Evolutionary conservation across 1,284 basidiomycete genomes (phyloP).

Genomic region (Coniferiporia weirii): DNA sequence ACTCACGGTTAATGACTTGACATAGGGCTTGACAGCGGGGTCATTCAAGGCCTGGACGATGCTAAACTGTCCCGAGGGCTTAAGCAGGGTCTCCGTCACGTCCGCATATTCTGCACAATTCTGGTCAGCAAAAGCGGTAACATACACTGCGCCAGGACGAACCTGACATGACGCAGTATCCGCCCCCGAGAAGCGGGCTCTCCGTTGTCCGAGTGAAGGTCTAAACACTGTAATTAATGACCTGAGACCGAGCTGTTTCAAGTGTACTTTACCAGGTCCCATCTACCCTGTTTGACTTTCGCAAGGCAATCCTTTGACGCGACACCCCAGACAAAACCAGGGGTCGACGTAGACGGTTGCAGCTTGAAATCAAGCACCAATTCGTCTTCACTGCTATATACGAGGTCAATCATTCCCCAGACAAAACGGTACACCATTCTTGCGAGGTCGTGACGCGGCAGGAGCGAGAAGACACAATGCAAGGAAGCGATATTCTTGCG

Average conservation of each 20-base stretch:
- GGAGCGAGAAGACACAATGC: conserved; percentile 73
- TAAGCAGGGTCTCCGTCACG: conserved; percentile 74
- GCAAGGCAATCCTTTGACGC: conserved; percentile 75
- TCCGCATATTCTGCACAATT: conserved; percentile 65
- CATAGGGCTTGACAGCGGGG: conserved; percentile 63
- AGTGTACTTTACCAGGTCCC: conserved; percentile 70
- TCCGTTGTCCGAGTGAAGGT: conserved; percentile 79
- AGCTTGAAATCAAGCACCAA: conserved; percentile 77
- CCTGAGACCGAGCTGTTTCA: not conserved
- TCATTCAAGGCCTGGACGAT: conserved; percentile 57
- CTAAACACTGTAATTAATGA: conserved; percentile 30
- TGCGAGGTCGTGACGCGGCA: conserved; percentile 78
- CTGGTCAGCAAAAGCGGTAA: conserved; percentile 15
- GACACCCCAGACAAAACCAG: conserved; percentile 79
- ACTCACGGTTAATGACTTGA: conserved; percentile 67
- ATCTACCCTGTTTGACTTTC: conserved; percentile 64
- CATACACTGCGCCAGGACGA: conserved; percentile 2
- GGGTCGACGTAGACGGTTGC: conserved; percentile 37
- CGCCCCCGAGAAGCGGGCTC: conserved; percentile 49
- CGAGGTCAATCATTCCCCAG: conserved; percentile 67
- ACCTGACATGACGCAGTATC: conserved; percentile 73
- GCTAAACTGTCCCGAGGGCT: conserved; percentile 49
- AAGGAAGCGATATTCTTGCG: conserved; percentile 69
- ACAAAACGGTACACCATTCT: conserved; percentile 57
- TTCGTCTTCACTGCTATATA: conserved; percentile 62